phyloP scores from a whole-genome alignment of 352 stramenopile species.

The Pythium sukuiense region DNA sequence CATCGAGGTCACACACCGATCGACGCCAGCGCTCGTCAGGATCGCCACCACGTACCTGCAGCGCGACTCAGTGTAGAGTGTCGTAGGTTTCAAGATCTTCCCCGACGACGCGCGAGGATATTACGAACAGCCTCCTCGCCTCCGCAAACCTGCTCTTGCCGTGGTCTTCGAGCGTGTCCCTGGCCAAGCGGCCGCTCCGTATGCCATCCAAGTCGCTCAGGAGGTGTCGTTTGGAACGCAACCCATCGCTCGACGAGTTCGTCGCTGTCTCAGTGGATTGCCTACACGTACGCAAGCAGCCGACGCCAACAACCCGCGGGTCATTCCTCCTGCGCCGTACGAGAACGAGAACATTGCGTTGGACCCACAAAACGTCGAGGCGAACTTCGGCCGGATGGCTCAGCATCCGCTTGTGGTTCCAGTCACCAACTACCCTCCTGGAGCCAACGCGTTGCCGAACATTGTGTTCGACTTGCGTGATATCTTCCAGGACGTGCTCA shows the following conservation, averaged over 20 bases:
- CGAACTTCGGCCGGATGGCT: not conserved
- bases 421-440: not conserved
- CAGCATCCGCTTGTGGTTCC: not conserved
- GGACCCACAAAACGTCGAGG: not conserved
- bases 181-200: not conserved
- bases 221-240: slow-evolving; percentile 2
- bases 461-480: not conserved
- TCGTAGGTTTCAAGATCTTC: slow-evolving; percentile 4
- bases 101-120: not conserved
- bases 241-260: too few relatives aligned
- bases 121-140: not conserved
- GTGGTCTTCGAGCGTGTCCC: not conserved
- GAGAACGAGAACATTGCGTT: too few relatives aligned
- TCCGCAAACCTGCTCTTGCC: not conserved
- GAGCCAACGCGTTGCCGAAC: not conserved
- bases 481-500: not conserved
- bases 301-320: too few relatives aligned
- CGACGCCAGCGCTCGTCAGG: not conserved
- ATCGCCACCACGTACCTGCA: not conserved
- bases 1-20: not conserved
- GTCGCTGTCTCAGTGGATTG: too few relatives aligned
- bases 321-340: too few relatives aligned
- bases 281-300: too few relatives aligned
- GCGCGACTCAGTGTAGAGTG: not conserved
- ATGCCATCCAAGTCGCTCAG: not conserved